A percentile compares a stretch with the other conserved stretches of the same genome.
These are phyloP conservation scores for Nothopassalora personata DNA, from an alignment of 2,329 filamentous ascomycete genomes.

Conservation along the genomic window DNA sequence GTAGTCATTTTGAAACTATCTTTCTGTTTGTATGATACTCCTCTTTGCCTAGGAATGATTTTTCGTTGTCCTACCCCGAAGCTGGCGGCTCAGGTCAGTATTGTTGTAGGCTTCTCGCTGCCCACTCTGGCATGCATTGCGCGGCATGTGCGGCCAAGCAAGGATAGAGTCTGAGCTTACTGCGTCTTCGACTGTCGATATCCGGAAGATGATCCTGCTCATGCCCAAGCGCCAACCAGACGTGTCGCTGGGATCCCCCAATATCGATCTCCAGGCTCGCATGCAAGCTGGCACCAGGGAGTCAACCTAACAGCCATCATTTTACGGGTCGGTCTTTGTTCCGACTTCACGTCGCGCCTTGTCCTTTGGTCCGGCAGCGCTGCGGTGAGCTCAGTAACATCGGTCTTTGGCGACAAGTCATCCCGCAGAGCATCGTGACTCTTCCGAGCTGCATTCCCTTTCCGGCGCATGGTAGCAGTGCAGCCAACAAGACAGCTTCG, in stretches of 20 bases:
- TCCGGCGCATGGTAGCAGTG: no score
- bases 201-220: background rate
- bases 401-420: background rate
- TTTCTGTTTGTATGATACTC: slow-evolving; percentile 1
- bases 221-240: background rate
- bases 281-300: background rate
- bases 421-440: background rate
- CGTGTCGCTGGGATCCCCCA: background rate
- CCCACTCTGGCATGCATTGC: background rate
- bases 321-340: background rate
- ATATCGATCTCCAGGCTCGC: background rate
- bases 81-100: background rate
- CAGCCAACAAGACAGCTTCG: no score
- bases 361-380: background rate
- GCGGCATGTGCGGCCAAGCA: background rate
- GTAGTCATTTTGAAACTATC: background rate
- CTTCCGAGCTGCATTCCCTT: background rate
- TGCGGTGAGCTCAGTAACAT: background rate
- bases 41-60: slow-evolving; percentile 4
- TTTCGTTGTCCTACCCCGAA: background rate
- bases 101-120: background rate
- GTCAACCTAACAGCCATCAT: background rate
- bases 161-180: background rate
- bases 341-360: background rate
- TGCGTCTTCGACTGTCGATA: background rate